phyloP scores from a whole-genome alignment of 1,284 basidiomycete species.

The Taiwanofungus camphoratus region DNA sequence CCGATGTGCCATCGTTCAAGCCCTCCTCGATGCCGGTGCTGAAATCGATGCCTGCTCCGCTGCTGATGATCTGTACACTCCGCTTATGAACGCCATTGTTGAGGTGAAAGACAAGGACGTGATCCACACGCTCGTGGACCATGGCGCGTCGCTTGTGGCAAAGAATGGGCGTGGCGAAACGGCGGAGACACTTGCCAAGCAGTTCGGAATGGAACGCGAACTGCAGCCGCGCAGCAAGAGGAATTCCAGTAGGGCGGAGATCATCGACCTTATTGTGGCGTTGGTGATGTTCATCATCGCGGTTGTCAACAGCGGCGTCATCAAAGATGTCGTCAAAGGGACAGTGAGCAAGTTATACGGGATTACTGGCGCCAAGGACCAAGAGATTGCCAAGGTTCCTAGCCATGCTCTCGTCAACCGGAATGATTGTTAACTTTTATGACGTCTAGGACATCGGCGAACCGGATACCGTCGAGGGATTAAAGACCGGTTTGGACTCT shows the following conservation, averaged over 20 bases:
- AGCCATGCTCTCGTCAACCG: too few species aligned
- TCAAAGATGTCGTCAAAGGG: background rate
- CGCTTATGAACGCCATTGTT: conserved; percentile 7
- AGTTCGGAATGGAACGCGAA: conserved; percentile 1
- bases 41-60: background rate
- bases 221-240: background rate
- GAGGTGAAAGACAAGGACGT: conserved; percentile 6
- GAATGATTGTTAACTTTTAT: too few species aligned
- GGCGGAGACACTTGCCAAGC: conserved; percentile 2
- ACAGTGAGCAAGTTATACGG: background rate
- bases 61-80: conserved; percentile 3
- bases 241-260: background rate
- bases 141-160: background rate
- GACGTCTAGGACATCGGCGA: background rate
- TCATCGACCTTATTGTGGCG: conserved; percentile 1
- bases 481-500: background rate
- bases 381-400: background rate
- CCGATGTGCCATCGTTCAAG: conserved; percentile 4
- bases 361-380: background rate
- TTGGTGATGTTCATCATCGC: conserved; percentile 1
- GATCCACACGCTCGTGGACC: conserved; percentile 4
- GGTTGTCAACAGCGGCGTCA: background rate
- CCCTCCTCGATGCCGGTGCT: conserved; percentile 3
- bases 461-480: background rate
- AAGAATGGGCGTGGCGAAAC: conserved; percentile 1